Evolutionary conservation across 2,329 filamentous ascomycete genomes (phyloP).

Genomic region (Colletotrichum eremochloae): DNA sequence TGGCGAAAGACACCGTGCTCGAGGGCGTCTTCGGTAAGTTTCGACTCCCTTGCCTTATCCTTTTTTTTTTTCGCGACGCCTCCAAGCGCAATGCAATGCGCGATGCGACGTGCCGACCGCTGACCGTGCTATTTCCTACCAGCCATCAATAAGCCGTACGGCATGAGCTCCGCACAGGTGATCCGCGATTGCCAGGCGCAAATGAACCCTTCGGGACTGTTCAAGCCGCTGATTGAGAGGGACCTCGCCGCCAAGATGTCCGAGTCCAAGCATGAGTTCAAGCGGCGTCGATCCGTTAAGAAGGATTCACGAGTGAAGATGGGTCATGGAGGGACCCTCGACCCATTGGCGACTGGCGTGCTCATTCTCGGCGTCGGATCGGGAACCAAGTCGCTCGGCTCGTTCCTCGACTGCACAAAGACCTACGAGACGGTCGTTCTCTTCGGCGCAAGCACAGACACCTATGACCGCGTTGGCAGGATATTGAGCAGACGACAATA

Average conservation of each 20-base stretch:
- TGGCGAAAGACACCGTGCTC: slow-evolving; percentile 66
- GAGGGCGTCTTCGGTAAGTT: slow-evolving; percentile 71
- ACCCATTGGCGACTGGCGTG: slow-evolving; percentile 93
- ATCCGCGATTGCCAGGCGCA: slow-evolving; percentile 87
- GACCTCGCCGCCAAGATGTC: slow-evolving; percentile 68
- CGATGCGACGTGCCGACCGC: slow-evolving; percentile 10
- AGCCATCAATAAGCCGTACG: slow-evolving; percentile 95
- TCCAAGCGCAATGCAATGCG: slow-evolving; percentile 25
- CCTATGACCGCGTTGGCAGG: slow-evolving; percentile 89
- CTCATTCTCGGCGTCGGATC: slow-evolving; percentile 89
- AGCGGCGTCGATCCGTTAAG: slow-evolving; percentile 69
- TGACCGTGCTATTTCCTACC: slow-evolving; percentile 22
- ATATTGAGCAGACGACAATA: slow-evolving; percentile 81
- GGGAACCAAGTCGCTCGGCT: slow-evolving; percentile 84
- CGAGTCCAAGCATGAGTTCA: slow-evolving; percentile 71
- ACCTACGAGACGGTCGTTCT: slow-evolving; percentile 90
- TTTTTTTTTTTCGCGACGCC: slow-evolving; percentile 7
- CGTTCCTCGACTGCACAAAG: slow-evolving; percentile 91
- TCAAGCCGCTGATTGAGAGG: slow-evolving; percentile 80
- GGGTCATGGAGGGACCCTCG: slow-evolving; percentile 94
- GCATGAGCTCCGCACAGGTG: slow-evolving; percentile 89
- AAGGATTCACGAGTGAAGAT: slow-evolving; percentile 84
- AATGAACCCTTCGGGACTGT: slow-evolving; percentile 85
- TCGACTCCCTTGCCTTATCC: slow-evolving; percentile 26
- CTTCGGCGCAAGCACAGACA: slow-evolving; percentile 93